Conservation (phyloP, 495 filamentous ascomycete species). For the Parathielavia hyrcaniae region DNA sequence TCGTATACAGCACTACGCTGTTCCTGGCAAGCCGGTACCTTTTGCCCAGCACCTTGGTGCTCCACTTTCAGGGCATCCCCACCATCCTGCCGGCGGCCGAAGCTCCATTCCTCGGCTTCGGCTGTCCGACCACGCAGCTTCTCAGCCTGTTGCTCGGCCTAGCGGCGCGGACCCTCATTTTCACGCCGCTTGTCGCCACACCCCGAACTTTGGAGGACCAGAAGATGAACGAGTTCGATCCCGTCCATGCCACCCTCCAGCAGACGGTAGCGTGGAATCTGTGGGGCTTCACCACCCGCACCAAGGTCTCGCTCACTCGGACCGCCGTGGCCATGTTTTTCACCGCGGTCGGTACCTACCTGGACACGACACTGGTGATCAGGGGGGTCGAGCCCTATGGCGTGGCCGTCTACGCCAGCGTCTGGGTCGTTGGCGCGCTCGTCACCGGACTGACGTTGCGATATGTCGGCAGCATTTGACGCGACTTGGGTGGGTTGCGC, state of each 20-base stretch:
- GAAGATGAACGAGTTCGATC: slow-evolving; percentile 42
- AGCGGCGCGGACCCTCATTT: slow-evolving; percentile 66
- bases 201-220: slow-evolving; percentile 36
- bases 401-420: slow-evolving; percentile 58
- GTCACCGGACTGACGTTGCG: slow-evolving; percentile 53
- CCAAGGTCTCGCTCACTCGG: slow-evolving; percentile 58
- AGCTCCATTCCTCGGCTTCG: slow-evolving; percentile 49
- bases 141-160: slow-evolving; percentile 49
- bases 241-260: slow-evolving; percentile 46
- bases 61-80: slow-evolving; percentile 62
- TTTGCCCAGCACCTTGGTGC: slow-evolving; percentile 60
- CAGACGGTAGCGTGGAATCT: slow-evolving; percentile 58
- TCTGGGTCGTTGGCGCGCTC: slow-evolving; percentile 61
- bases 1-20: slow-evolving; percentile 61
- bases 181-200: slow-evolving; percentile 58
- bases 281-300: slow-evolving; percentile 55
- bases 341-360: slow-evolving; percentile 55
- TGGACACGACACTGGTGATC: slow-evolving; percentile 57
- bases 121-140: slow-evolving; percentile 43
- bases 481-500: slow-evolving; percentile 4
- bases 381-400: slow-evolving; percentile 61
- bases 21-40: slow-evolving; percentile 57
- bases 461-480: slow-evolving; percentile 29
- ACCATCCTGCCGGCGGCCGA: slow-evolving; percentile 58
- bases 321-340: slow-evolving; percentile 55